These are phyloP conservation scores for Suhomyces bribrorum DNA, from an alignment of 1,139 yeast species.

Conservation along the genomic window DNA sequence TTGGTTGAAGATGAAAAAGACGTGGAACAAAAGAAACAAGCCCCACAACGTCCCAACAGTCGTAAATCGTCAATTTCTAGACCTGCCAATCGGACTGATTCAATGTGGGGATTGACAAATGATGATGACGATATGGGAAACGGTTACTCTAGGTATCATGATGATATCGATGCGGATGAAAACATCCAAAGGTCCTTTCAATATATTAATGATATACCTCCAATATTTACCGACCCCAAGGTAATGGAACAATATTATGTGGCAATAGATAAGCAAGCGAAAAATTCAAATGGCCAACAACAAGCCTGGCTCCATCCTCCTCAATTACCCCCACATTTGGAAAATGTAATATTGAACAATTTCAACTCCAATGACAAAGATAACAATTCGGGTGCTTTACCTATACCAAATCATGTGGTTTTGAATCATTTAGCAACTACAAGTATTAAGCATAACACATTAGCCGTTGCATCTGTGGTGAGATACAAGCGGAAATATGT, in stretches of 20 bases:
- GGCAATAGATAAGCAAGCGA: slow-evolving; percentile 70
- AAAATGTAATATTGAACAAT: slow-evolving; percentile 48
- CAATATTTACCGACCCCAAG: slow-evolving; percentile 80
- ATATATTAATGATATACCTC: slow-evolving; percentile 77
- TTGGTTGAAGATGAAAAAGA: slow-evolving; percentile 14
- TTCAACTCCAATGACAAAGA: slow-evolving; percentile 49
- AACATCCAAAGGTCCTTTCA: slow-evolving; percentile 27
- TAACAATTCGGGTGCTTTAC: slow-evolving; percentile 51
- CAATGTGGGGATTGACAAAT: slow-evolving; percentile 57
- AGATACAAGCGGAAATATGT: slow-evolving; percentile 51
- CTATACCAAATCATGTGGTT: slow-evolving; percentile 51
- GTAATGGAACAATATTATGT: slow-evolving; percentile 63
- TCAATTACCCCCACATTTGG: slow-evolving; percentile 53
- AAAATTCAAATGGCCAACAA: slow-evolving; percentile 59
- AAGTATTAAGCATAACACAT: slow-evolving; percentile 49
- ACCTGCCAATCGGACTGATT: slow-evolving; percentile 39
- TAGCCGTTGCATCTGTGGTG: slow-evolving; percentile 51
- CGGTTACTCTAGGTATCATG: slow-evolving; percentile 77
- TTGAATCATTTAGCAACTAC: slow-evolving; percentile 52
- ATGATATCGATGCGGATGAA: slow-evolving; percentile 51
- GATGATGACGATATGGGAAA: slow-evolving; percentile 81
- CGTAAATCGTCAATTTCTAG: slow-evolving; percentile 22
- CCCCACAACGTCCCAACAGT: slow-evolving; percentile 5
- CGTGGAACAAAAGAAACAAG: slow-evolving; percentile 12
- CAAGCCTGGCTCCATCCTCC: slow-evolving; percentile 69